Conservation (phyloP, 176 grass and related monocot genomes). For the Puccinellia tenuiflora region DNA sequence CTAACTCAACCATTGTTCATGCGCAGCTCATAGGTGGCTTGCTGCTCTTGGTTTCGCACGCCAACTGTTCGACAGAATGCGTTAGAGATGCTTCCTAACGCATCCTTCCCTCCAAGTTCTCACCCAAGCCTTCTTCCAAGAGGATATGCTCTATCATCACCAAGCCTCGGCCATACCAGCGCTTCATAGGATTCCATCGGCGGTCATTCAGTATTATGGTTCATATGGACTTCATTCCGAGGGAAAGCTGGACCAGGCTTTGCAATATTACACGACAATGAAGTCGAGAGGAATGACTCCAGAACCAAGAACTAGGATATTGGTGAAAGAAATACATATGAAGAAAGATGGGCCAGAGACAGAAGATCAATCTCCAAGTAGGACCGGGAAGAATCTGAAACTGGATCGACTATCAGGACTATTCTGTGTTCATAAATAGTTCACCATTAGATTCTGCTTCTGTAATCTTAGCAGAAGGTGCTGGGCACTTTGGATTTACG, state of each 20-base stretch:
- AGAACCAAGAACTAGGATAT: slow-evolving; percentile 50
- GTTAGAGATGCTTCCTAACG: not conserved
- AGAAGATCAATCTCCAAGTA: slow-evolving; percentile 13
- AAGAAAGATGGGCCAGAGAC: slow-evolving; percentile 24
- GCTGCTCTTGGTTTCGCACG: not conserved
- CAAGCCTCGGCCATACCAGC: not conserved
- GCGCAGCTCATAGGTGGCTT: not conserved
- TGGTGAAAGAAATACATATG: slow-evolving; percentile 55
- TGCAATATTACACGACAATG: slow-evolving; percentile 57
- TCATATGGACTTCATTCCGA: slow-evolving; percentile 58
- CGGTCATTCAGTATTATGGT: slow-evolving; percentile 59
- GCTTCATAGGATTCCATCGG: slow-evolving; percentile 16
- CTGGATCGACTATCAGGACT: slow-evolving; percentile 6
- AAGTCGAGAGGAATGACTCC: slow-evolving; percentile 55
- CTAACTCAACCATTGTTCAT: not conserved
- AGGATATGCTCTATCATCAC: not conserved
- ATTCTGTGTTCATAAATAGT: slow-evolving; percentile 22
- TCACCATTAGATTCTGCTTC: not conserved
- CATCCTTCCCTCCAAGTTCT: not conserved
- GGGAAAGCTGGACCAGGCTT: slow-evolving; percentile 51
- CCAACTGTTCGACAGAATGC: slow-evolving; percentile 20
- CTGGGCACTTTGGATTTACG: not conserved
- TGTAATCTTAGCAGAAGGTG: not conserved
- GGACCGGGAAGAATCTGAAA: slow-evolving; percentile 16
- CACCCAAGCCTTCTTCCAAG: not conserved